These are phyloP conservation scores for Gaeumannomyces tritici DNA, from an alignment of 2,329 filamentous ascomycete genomes.

Conservation along the genomic window DNA sequence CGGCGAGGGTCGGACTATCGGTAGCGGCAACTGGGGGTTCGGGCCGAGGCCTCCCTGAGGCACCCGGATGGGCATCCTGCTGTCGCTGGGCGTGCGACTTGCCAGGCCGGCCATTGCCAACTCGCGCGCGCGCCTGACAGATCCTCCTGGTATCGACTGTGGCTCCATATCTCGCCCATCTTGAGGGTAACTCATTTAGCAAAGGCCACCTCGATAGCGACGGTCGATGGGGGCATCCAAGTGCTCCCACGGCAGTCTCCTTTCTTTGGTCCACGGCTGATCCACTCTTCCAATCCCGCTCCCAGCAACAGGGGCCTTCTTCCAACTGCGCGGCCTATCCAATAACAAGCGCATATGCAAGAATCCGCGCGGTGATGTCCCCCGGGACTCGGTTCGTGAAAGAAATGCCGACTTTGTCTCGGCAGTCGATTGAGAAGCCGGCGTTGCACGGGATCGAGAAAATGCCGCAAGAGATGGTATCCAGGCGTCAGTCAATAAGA, in stretches of 20 bases:
- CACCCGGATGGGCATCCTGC: constrained; percentile 6
- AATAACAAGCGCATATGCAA: constrained; percentile 14
- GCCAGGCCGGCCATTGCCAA: constrained; percentile 32
- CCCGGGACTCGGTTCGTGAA: neutral
- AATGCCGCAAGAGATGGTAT: too few relatives aligned
- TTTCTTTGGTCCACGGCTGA: constrained; percentile 11
- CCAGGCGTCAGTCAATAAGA: too few relatives aligned
- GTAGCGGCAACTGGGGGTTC: constrained; percentile 16
- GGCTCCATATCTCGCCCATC: constrained; percentile 45
- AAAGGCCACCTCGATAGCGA: constrained; percentile 13
- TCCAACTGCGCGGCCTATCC: constrained; percentile 6
- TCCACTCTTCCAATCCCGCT: constrained; percentile 10
- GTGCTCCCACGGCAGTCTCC: constrained; percentile 10
- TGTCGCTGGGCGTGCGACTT: constrained; percentile 11
- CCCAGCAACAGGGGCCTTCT: constrained; percentile 7
- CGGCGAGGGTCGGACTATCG: too few relatives aligned
- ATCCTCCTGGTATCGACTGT: constrained; percentile 31
- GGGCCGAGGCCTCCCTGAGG: constrained; percentile 18
- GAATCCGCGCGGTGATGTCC: constrained; percentile 1
- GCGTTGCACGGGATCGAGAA: too few relatives aligned
- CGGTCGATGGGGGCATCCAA: constrained; percentile 15
- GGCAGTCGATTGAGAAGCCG: too few relatives aligned
- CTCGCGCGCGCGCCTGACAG: constrained; percentile 46
- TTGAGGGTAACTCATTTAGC: constrained; percentile 46
- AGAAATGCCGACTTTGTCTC: too few relatives aligned